These are phyloP conservation scores for Penicillium brasilianum DNA, from an alignment of 2,329 filamentous ascomycete species.

Conservation along the genomic window DNA sequence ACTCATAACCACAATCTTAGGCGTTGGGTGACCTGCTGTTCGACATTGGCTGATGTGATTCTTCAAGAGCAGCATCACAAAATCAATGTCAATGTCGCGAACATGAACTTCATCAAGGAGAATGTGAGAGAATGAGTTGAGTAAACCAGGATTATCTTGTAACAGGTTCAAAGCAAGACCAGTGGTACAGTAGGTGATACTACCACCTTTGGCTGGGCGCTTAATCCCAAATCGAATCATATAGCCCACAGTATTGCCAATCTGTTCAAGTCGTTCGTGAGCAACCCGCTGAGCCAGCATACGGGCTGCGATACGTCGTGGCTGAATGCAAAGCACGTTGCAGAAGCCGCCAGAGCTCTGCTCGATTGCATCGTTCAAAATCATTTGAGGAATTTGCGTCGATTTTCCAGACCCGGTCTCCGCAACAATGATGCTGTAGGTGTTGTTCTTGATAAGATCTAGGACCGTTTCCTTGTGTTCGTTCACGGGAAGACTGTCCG, in stretches of 20 bases:
- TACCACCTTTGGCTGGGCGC: constrained; percentile 39
- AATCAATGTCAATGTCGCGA: constrained; percentile 52
- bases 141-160: constrained; percentile 42
- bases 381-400: constrained; percentile 60
- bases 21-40: constrained; percentile 38
- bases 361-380: constrained; percentile 55
- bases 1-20: constrained; percentile 57
- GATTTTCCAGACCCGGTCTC: constrained; percentile 55
- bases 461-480: constrained; percentile 43
- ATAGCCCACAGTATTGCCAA: constrained; percentile 53
- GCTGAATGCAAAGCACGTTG: constrained; percentile 58
- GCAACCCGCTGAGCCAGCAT: constrained; percentile 55
- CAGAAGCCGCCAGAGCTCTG: constrained; percentile 48
- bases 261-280: constrained; percentile 48
- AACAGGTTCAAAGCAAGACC: constrained; percentile 56
- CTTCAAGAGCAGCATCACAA: constrained; percentile 54
- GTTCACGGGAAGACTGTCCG: constrained; percentile 47
- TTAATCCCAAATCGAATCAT: constrained; percentile 51
- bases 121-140: constrained; percentile 54
- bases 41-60: constrained; percentile 45
- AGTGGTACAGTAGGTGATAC: constrained; percentile 57
- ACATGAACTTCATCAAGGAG: constrained; percentile 60
- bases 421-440: constrained; percentile 54
- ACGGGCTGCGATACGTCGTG: constrained; percentile 54
- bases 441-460: constrained; percentile 45